Conservation (phyloP, 441 rosid species). For the Aquilaria agallochum region DNA sequence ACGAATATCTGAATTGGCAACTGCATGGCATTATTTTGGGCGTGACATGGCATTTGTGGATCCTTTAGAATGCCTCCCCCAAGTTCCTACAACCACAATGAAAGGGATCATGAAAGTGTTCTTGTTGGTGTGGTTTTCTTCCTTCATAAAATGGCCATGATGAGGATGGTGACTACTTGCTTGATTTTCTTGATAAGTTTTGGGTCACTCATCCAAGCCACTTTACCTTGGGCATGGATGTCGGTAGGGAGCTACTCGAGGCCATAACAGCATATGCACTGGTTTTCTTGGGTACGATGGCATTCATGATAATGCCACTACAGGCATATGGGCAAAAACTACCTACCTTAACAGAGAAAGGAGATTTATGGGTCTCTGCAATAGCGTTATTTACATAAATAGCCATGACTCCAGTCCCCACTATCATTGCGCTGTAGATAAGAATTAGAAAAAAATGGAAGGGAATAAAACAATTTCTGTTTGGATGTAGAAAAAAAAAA, state of each 20-base stretch:
- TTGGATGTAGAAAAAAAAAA: slow-evolving; percentile 2
- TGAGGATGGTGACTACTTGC: slow-evolving; percentile 81
- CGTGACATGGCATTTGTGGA: slow-evolving; percentile 93
- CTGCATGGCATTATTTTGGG: slow-evolving; percentile 30
- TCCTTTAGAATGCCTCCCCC: slow-evolving; percentile 78
- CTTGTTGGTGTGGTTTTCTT: slow-evolving; percentile 87
- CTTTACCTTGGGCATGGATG: slow-evolving; percentile 86
- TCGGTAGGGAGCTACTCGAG: slow-evolving; percentile 90
- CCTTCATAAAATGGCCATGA: slow-evolving; percentile 86
- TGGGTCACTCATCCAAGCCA: slow-evolving; percentile 93
- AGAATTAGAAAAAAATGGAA: neutral
- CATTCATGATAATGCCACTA: slow-evolving; percentile 96
- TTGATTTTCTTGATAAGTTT: slow-evolving; percentile 78
- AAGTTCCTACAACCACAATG: slow-evolving; percentile 83
- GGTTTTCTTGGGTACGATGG: slow-evolving; percentile 72
- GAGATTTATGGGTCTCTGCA: slow-evolving; percentile 72
- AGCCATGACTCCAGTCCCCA: slow-evolving; percentile 83
- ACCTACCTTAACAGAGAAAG: slow-evolving; percentile 93
- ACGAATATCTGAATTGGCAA: no score
- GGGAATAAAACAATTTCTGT: neutral
- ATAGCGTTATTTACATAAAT: slow-evolving; percentile 85
- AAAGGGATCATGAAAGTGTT: slow-evolving; percentile 90
- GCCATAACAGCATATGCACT: slow-evolving; percentile 98
- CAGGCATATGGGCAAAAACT: slow-evolving; percentile 86
- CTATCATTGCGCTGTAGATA: slow-evolving; percentile 32